phyloP scores from a whole-genome alignment of 768 basidiomycete genomes.

The Amanita phalloides region DNA sequence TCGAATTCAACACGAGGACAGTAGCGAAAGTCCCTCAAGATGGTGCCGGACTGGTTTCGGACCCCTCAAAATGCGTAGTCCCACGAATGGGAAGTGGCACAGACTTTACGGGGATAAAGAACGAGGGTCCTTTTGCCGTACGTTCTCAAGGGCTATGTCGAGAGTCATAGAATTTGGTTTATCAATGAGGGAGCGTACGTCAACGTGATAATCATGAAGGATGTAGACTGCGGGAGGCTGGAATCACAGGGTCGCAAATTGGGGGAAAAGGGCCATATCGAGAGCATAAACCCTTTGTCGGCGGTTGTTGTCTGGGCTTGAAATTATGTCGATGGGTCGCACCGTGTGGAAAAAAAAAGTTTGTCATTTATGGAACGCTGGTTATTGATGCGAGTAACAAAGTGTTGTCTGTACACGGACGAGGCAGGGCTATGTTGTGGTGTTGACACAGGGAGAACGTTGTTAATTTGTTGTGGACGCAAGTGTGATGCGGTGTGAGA shows the following conservation, averaged over 20 bases:
- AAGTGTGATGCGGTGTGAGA: neutral
- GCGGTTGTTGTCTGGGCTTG: neutral
- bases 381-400: neutral
- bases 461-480: neutral
- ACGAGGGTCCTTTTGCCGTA: neutral
- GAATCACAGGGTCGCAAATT: neutral
- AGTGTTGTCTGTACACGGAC: neutral
- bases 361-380: neutral
- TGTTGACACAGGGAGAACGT: neutral
- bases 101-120: neutral
- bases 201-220: neutral
- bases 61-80: neutral
- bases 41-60: neutral
- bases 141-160: neutral
- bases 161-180: neutral
- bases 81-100: neutral
- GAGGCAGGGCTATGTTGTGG: neutral
- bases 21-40: neutral
- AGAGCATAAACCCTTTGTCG: neutral
- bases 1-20: neutral
- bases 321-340: neutral
- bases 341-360: neutral
- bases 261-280: neutral
- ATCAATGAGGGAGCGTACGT: neutral
- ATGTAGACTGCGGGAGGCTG: constrained; percentile 3